These are phyloP conservation scores for Paramecium bursaria DNA, from an alignment of 73 alveolate genomes.

Conservation along the genomic window DNA sequence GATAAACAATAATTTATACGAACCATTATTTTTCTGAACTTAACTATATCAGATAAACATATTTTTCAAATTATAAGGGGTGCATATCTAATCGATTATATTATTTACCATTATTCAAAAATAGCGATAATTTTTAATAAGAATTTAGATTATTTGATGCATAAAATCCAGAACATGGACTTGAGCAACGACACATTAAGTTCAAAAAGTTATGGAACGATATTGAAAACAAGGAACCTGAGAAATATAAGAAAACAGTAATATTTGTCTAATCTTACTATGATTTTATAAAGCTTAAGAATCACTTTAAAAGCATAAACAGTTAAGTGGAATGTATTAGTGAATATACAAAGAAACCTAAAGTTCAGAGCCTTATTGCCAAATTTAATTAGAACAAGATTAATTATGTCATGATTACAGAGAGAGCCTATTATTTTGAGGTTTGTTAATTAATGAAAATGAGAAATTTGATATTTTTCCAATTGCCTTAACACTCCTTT, in stretches of 20 bases:
- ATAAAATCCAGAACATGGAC: constrained; percentile 26
- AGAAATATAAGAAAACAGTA: constrained; percentile 47
- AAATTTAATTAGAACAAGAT: constrained; percentile 59
- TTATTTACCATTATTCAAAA: background rate
- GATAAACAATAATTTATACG: constrained; percentile 66
- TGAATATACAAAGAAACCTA: constrained; percentile 68
- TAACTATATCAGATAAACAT: constrained; percentile 14
- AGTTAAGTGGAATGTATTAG: constrained; percentile 60
- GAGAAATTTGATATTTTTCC: constrained; percentile 55
- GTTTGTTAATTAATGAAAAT: constrained; percentile 51
- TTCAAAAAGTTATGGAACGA: constrained; percentile 67
- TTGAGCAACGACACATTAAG: constrained; percentile 48
- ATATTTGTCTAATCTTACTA: constrained; percentile 64
- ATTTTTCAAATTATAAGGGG: constrained; percentile 61
- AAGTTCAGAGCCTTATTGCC: constrained; percentile 59
- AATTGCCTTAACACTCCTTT: constrained; percentile 60
- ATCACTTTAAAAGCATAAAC: constrained; percentile 45
- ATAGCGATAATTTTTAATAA: constrained; percentile 24
- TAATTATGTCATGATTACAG: constrained; percentile 54
- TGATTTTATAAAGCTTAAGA: constrained; percentile 61
- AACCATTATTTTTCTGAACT: constrained; percentile 10
- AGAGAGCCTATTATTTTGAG: constrained; percentile 70
- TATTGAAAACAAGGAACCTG: constrained; percentile 51
- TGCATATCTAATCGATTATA: constrained; percentile 26
- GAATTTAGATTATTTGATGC: constrained; percentile 65